Conservation (phyloP, 306 rosid species). For the Gastrolobium bilobum region DNA sequence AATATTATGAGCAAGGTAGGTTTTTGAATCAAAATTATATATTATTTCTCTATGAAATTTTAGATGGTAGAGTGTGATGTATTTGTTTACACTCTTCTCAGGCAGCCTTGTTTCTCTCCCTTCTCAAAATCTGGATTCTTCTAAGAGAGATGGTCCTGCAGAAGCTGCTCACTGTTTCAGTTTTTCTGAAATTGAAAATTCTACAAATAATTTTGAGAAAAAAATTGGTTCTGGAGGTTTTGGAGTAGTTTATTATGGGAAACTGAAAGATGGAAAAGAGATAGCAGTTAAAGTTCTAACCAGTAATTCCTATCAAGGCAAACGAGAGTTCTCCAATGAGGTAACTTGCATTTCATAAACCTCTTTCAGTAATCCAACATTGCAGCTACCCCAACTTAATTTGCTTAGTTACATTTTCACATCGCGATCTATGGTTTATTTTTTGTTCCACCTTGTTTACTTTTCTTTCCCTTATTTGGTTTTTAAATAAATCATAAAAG, state of each 20-base stretch:
- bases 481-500: slow-evolving; percentile 6
- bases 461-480: slow-evolving; percentile 1
- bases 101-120: slow-evolving; percentile 58
- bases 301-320: slow-evolving; percentile 91
- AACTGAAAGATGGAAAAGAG: slow-evolving; percentile 79
- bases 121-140: slow-evolving; percentile 58
- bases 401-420: slow-evolving; percentile 16
- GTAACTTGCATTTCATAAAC: slow-evolving; percentile 55
- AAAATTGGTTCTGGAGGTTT: slow-evolving; percentile 96
- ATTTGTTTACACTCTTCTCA: slow-evolving; percentile 49
- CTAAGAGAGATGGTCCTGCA: slow-evolving; percentile 65
- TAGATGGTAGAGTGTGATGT: slow-evolving; percentile 43
- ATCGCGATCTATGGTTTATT: background rate
- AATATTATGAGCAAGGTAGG: slow-evolving; percentile 66
- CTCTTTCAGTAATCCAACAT: slow-evolving; percentile 26
- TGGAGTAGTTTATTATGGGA: slow-evolving; percentile 91
- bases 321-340: slow-evolving; percentile 96
- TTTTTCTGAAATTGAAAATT: slow-evolving; percentile 71
- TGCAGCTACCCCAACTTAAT: slow-evolving; percentile 30
- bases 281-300: slow-evolving; percentile 93
- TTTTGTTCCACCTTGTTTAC: slow-evolving; percentile 12
- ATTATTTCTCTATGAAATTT: slow-evolving; percentile 39
- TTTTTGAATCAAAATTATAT: slow-evolving; percentile 23
- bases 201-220: slow-evolving; percentile 81
- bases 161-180: slow-evolving; percentile 88